These are phyloP conservation scores for Pyricularia grisea DNA, from an alignment of 2,329 filamentous ascomycete genomes.

Conservation along the genomic window DNA sequence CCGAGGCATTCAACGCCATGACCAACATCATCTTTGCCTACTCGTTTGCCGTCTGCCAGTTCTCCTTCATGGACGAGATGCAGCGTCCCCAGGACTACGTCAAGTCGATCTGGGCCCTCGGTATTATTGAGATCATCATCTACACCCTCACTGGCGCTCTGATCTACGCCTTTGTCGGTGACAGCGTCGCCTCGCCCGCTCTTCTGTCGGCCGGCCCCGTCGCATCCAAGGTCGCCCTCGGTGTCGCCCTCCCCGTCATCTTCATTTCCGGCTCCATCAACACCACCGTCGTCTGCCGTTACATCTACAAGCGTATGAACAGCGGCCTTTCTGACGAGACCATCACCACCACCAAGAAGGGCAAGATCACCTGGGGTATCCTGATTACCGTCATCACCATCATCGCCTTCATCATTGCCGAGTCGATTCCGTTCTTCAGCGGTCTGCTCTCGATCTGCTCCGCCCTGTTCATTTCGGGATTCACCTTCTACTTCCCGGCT, in stretches of 20 bases:
- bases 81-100: slow-evolving; percentile 35
- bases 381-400: slow-evolving; percentile 51
- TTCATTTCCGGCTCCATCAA: slow-evolving; percentile 67
- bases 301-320: slow-evolving; percentile 25
- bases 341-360: slow-evolving; percentile 36
- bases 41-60: slow-evolving; percentile 42
- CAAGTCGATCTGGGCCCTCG: slow-evolving; percentile 52
- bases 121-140: slow-evolving; percentile 51
- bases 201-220: slow-evolving; percentile 52
- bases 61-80: slow-evolving; percentile 45
- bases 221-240: slow-evolving; percentile 59
- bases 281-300: slow-evolving; percentile 35
- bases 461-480: slow-evolving; percentile 40
- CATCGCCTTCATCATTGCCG: slow-evolving; percentile 60
- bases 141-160: slow-evolving; percentile 59
- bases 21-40: slow-evolving; percentile 66
- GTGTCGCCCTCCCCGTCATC: slow-evolving; percentile 62
- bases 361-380: slow-evolving; percentile 41
- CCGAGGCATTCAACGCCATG: slow-evolving; percentile 49
- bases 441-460: slow-evolving; percentile 50
- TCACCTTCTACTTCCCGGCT: slow-evolving; percentile 25
- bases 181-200: slow-evolving; percentile 54
- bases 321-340: slow-evolving; percentile 21
- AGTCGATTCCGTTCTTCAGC: slow-evolving; percentile 65
- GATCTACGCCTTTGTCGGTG: slow-evolving; percentile 61